Base-by-base conservation (phyloP, 306 rosid genomes). In the Quercus parvula region DNA sequence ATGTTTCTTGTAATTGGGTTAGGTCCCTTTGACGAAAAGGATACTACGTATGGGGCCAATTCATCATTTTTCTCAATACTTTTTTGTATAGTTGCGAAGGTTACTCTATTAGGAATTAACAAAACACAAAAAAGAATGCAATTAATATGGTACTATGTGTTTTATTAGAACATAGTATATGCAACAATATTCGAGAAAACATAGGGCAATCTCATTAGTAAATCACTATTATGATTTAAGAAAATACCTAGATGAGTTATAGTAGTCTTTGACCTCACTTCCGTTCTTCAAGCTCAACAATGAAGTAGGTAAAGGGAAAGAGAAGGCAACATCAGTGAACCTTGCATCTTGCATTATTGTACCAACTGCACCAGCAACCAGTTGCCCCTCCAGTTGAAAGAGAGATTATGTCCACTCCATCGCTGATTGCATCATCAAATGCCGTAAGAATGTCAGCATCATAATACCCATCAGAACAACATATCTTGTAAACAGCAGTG, bases 381-480 rank as follows among this genome's bases (percentile, higher is more conserved):
- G 20, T 18, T 72, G 18, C 12, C 68, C 75, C 38, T 33, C 38
- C 31, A 14, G 87, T 10, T 2, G 93, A 89, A 6, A 58, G 0
- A 1, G 90, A 83, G 5, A 91, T 15, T n/a, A 88, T 70, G 33
- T 91, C 89, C 6, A 91, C 91, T 2, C 90, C 91, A 56, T 87
- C 93, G 0, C 85, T 83, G 17, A 90, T 90, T 9, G 88, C 93
- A 57, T 87, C 82, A 46, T 87, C 90, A 52, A 87, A 90, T n/a
- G 91, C 91, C 4, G 88, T 82, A 1, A 89, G 89, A 20, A 87
- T 78, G 56, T 84, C 86, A 11, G 78, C 83, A 6, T 64, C 84
- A 13, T 0, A 1, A 64, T 88, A 86, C 1, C 84, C 89, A 44
- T 75, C 76, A 1, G 0, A 0, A 92, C 89, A 91, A 49, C 92